phyloP scores from a whole-genome alignment of 2,329 filamentous ascomycete species.

The Fusarium zealandicum region DNA sequence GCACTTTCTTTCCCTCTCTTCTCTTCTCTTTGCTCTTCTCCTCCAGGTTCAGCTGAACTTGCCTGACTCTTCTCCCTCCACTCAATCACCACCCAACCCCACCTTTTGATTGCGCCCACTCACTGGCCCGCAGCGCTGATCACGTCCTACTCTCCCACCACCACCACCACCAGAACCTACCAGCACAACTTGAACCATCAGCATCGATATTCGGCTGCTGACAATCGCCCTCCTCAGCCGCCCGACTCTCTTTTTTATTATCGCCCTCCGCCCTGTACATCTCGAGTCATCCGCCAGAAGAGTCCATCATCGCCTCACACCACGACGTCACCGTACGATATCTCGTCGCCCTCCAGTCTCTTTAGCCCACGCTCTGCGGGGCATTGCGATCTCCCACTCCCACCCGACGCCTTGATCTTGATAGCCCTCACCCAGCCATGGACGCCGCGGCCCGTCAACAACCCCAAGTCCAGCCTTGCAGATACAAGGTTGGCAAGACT shows the following conservation, averaged over 20 bases:
- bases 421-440: conserved; percentile 17
- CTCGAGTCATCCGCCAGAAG: neutral
- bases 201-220: conserved; percentile 20
- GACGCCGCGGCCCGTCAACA: conserved; percentile 38
- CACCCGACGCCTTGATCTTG: too few relatives aligned
- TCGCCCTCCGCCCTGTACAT: neutral
- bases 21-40: neutral
- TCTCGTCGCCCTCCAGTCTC: neutral
- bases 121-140: conserved; percentile 4
- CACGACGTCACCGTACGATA: neutral
- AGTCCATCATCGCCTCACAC: neutral
- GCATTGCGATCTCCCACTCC: conserved; percentile 23
- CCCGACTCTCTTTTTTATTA: neutral
- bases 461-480: conserved; percentile 86
- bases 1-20: neutral
- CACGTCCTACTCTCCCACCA: conserved; percentile 20
- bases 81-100: conserved; percentile 11
- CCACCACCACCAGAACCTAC: neutral
- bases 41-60: conserved; percentile 19
- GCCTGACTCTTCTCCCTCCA: conserved; percentile 4
- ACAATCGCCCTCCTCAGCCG: conserved; percentile 11
- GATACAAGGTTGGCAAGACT: conserved; percentile 99
- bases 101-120: conserved; percentile 25
- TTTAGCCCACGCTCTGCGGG: conserved; percentile 23
- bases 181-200: conserved; percentile 2